phyloP scores from a whole-genome alignment of 345 rosid genomes.

The Eucalyptus cloeziana region DNA sequence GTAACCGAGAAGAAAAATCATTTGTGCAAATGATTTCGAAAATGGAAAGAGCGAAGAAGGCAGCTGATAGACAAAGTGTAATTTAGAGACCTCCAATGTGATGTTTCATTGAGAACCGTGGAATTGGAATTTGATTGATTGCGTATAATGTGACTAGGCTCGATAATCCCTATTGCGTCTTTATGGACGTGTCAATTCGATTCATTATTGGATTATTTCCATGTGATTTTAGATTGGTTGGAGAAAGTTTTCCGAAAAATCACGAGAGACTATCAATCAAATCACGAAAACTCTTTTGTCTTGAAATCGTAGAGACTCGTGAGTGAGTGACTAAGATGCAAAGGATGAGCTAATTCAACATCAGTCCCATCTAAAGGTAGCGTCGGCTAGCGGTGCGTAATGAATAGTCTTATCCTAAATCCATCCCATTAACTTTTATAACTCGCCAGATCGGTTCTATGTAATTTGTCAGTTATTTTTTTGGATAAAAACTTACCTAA shows the following conservation, averaged over 20 bases:
- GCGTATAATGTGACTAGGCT: not conserved
- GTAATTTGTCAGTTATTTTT: not conserved
- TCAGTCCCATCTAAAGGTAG: not conserved
- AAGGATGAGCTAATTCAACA: not conserved
- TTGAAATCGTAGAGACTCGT: not conserved
- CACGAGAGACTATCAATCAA: rapidly evolving
- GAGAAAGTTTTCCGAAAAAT: not conserved
- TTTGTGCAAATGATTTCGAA: not conserved
- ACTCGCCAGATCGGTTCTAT: rapidly evolving
- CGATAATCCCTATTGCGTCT: not conserved
- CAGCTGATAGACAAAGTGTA: too few species aligned
- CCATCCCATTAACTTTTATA: not conserved
- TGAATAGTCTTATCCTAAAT: not conserved
- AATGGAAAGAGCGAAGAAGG: not conserved
- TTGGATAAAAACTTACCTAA: not conserved
- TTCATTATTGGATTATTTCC: not conserved
- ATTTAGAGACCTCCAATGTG: not conserved
- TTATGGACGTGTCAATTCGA: not conserved
- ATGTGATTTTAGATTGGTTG: not conserved
- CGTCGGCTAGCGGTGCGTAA: rapidly evolving
- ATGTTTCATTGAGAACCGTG: not conserved
- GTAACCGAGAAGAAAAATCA: not conserved
- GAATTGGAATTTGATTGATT: not conserved
- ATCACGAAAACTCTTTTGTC: not conserved
- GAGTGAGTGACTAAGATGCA: not conserved